Evolutionary conservation across 805 yeast species (phyloP).

Genomic region (Brettanomyces bruxellensis): DNA sequence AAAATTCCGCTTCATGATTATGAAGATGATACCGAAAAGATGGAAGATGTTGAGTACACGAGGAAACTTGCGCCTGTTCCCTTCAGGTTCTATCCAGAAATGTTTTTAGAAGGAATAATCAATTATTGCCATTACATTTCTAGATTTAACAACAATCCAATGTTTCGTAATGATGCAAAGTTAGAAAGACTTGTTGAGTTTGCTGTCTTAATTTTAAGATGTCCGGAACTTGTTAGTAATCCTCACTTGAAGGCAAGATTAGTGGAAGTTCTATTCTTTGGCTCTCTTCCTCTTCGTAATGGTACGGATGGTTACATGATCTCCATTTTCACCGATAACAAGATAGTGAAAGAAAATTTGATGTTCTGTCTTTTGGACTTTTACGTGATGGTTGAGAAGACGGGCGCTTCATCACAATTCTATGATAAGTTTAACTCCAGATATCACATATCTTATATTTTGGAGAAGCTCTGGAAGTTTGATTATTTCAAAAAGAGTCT

Average conservation of each 20-base stretch:
- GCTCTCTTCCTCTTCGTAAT: slow-evolving; percentile 44
- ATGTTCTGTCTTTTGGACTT: slow-evolving; percentile 80
- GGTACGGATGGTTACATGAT: slow-evolving; percentile 71
- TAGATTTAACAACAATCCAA: slow-evolving; percentile 46
- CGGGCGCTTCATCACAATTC: slow-evolving; percentile 91
- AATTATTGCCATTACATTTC: slow-evolving; percentile 59
- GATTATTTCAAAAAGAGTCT: slow-evolving; percentile 62
- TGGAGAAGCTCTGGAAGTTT: slow-evolving; percentile 77
- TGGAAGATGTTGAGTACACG: slow-evolving; percentile 67
- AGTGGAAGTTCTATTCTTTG: slow-evolving; percentile 71
- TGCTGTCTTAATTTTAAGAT: slow-evolving; percentile 65
- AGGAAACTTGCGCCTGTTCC: slow-evolving; percentile 61
- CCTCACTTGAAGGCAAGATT: slow-evolving; percentile 87
- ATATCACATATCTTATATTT: slow-evolving; percentile 72
- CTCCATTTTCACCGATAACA: slow-evolving; percentile 53
- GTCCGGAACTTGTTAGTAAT: slow-evolving; percentile 79
- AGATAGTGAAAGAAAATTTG: slow-evolving; percentile 53
- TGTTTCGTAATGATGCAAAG: slow-evolving; percentile 43
- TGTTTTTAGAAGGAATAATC: slow-evolving; percentile 70
- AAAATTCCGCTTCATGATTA: slow-evolving; percentile 49
- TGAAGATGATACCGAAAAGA: slow-evolving; percentile 55
- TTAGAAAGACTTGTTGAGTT: slow-evolving; percentile 57
- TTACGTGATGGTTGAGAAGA: slow-evolving; percentile 90
- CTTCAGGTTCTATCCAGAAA: slow-evolving; percentile 82
- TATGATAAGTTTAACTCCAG: slow-evolving; percentile 93